These are phyloP conservation scores for Neurospora sp. DNA, from an alignment of 495 filamentous ascomycete species.

Conservation along the genomic window DNA sequence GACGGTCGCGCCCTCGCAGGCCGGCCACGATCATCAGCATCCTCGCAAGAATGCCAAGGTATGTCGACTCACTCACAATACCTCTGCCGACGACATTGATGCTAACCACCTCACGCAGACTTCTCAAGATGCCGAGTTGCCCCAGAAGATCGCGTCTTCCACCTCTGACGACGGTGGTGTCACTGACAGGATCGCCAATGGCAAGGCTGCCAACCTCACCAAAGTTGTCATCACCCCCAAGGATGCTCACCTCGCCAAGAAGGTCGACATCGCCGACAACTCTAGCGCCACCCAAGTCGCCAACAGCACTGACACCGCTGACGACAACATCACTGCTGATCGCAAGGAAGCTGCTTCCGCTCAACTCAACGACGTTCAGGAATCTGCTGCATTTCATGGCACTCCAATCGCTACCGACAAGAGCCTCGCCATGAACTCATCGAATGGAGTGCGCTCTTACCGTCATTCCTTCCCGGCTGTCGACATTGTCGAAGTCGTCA, in stretches of 20 bases:
- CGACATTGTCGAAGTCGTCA: background rate
- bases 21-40: background rate
- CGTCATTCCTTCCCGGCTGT: background rate
- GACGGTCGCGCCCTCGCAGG: background rate
- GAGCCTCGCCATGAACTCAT: background rate
- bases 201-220: background rate
- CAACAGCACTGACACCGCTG: background rate
- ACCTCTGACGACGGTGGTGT: rapidly evolving
- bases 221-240: rapidly evolving
- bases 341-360: too few relatives aligned
- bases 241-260: background rate
- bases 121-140: too few relatives aligned
- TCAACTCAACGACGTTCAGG: too few relatives aligned
- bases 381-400: background rate
- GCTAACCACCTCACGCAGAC: background rate
- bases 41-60: background rate
- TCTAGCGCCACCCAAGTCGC: background rate
- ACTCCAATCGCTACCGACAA: background rate
- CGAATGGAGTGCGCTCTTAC: background rate
- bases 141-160: background rate
- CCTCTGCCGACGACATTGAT: background rate
- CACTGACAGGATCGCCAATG: background rate
- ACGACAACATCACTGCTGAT: too few relatives aligned
- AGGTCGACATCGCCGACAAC: background rate
- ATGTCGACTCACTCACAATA: background rate